phyloP scores from a whole-genome alignment of 2,329 filamentous ascomycete species.

The Hymenoscyphus fraxineus region DNA sequence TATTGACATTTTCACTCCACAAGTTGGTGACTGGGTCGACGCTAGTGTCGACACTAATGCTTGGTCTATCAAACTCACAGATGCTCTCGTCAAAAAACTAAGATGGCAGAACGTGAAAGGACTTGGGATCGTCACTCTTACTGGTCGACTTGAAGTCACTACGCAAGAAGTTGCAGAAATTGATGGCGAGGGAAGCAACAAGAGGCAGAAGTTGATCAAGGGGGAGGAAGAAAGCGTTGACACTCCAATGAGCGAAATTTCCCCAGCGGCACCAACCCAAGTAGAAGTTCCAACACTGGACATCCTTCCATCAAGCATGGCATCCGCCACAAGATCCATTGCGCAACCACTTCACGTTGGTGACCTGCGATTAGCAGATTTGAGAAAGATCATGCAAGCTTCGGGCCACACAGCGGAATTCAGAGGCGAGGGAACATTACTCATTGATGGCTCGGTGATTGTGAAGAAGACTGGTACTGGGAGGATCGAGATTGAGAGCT shows the following conservation, averaged over 20 bases:
- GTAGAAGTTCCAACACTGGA: slow-evolving; percentile 38
- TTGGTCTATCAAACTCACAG: slow-evolving; percentile 89
- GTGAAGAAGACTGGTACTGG: slow-evolving; percentile 87
- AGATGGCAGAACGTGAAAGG: slow-evolving; percentile 94
- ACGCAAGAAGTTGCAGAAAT: slow-evolving; percentile 38
- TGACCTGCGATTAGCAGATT: slow-evolving; percentile 82
- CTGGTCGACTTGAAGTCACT: slow-evolving; percentile 63
- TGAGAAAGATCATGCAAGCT: slow-evolving; percentile 77
- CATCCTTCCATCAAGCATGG: slow-evolving; percentile 54
- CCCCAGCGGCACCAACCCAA: slow-evolving; percentile 17
- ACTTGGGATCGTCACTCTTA: slow-evolving; percentile 88
- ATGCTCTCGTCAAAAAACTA: slow-evolving; percentile 76
- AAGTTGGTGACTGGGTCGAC: slow-evolving; percentile 69
- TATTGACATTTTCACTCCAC: slow-evolving; percentile 76
- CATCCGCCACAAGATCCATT: slow-evolving; percentile 69
- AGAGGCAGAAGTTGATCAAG: slow-evolving; percentile 42
- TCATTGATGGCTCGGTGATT: slow-evolving; percentile 84
- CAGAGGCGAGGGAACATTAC: slow-evolving; percentile 82
- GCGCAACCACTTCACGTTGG: slow-evolving; percentile 92
- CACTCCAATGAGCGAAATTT: slow-evolving; percentile 19
- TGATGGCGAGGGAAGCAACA: slow-evolving; percentile 41
- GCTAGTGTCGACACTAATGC: slow-evolving; percentile 97
- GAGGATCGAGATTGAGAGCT: slow-evolving; percentile 80
- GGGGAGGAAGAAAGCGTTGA: slow-evolving; percentile 43
- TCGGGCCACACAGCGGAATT: slow-evolving; percentile 88